A percentile compares a stretch with the other conserved stretches of the same genome.
These are phyloP conservation scores for Triticum urartu DNA, from an alignment of 176 grass and related monocot genomes.

Conservation along the genomic window DNA sequence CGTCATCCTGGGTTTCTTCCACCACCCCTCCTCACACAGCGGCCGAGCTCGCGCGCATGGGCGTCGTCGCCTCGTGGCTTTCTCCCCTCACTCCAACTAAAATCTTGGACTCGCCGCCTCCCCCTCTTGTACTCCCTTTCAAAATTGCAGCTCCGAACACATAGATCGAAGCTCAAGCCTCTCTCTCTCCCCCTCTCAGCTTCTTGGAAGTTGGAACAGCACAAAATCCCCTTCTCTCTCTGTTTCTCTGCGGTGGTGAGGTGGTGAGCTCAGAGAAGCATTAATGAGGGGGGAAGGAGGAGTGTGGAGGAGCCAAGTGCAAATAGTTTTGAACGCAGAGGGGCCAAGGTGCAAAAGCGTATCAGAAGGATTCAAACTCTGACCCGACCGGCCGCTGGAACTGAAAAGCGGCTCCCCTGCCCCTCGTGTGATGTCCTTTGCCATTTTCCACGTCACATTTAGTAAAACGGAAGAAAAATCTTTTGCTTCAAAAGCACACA, in stretches of 20 bases:
- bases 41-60: background rate
- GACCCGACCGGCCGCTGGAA: slow-evolving; percentile 27
- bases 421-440: slow-evolving; percentile 2
- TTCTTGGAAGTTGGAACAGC: slow-evolving; percentile 9
- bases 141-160: background rate
- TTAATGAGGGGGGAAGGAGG: slow-evolving; percentile 26
- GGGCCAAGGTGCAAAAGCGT: background rate
- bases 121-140: background rate
- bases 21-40: background rate
- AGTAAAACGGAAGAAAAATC: background rate
- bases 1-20: slow-evolving; percentile 32
- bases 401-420: slow-evolving; percentile 21
- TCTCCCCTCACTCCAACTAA: background rate
- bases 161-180: slow-evolving; percentile 20
- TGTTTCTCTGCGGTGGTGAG: background rate
- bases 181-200: slow-evolving; percentile 17
- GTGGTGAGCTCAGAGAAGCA: slow-evolving; percentile 35
- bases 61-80: background rate
- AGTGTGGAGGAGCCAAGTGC: background rate
- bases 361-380: slow-evolving; percentile 29
- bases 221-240: background rate
- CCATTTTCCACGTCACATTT: slow-evolving; percentile 11
- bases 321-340: slow-evolving; percentile 31
- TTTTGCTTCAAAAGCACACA: slow-evolving; percentile 3
- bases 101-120: background rate